phyloP scores from a whole-genome alignment of 2,329 filamentous ascomycete genomes.

The Neopestalotiopsis clavispora region DNA sequence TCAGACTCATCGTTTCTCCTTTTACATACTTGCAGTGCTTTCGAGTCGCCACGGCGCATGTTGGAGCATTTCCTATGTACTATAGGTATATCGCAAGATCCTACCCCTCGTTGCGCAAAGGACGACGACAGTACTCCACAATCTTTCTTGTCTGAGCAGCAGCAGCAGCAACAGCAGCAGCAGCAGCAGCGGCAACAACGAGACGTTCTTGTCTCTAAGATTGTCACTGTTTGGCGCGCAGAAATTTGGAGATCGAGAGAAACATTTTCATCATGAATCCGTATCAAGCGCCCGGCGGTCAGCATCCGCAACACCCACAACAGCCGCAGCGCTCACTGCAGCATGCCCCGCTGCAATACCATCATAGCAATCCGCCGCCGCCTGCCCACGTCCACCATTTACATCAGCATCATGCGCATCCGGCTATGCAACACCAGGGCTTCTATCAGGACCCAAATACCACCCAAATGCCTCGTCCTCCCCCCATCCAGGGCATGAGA shows the following conservation, averaged over 20 bases:
- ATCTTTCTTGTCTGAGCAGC: no score
- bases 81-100: no score
- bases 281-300: constrained; percentile 11
- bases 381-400: constrained; percentile 1
- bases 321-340: constrained; percentile 4
- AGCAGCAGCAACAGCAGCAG: no score
- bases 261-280: constrained; percentile 1
- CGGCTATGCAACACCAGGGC: constrained; percentile 4
- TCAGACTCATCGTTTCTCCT: not conserved
- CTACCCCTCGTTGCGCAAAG: no score
- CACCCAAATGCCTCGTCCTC: not conserved
- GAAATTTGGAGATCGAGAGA: not conserved
- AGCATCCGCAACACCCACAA: constrained; percentile 9
- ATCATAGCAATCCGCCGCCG: constrained; percentile 1
- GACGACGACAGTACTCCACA: no score
- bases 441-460: constrained; percentile 7
- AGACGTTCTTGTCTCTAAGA: not conserved
- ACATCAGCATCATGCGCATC: not conserved
- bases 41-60: no score
- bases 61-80: no score
- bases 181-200: no score
- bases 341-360: constrained; percentile 7
- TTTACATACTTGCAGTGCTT: no score
- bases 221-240: not conserved
- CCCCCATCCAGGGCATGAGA: constrained; percentile 8